Conservation (phyloP, 1,284 basidiomycete species). For the Ceratobasidium sp. region DNA sequence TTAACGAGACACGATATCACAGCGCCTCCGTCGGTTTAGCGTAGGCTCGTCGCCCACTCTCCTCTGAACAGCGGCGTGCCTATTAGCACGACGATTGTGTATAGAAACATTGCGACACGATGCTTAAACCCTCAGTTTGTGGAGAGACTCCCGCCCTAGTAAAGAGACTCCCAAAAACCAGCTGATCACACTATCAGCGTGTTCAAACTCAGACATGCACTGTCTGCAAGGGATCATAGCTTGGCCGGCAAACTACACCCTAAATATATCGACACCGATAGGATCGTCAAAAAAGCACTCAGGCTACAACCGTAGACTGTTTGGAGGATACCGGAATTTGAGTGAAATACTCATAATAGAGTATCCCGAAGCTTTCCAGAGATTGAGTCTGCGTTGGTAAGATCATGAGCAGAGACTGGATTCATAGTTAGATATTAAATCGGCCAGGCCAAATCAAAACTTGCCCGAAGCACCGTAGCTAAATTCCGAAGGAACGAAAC, state of each 20-base stretch:
- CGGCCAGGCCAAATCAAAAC: not conserved
- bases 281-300: not conserved
- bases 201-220: slow-evolving; percentile 89
- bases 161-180: slow-evolving; percentile 70
- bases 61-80: slow-evolving; percentile 95
- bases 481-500: slow-evolving; percentile 87
- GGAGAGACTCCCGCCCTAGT: not conserved
- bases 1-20: no score
- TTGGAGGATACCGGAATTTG: slow-evolving; percentile 78
- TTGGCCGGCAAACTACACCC: slow-evolving; percentile 87
- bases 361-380: slow-evolving; percentile 85
- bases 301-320: slow-evolving; percentile 88
- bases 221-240: slow-evolving; percentile 91
- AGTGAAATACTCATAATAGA: slow-evolving; percentile 77
- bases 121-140: slow-evolving; percentile 55
- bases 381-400: slow-evolving; percentile 59
- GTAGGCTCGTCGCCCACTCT: slow-evolving; percentile 90
- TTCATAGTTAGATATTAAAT: not conserved
- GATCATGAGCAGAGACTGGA: not conserved
- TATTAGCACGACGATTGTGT: slow-evolving; percentile 83
- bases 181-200: slow-evolving; percentile 87
- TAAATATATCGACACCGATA: not conserved
- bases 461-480: slow-evolving; percentile 77
- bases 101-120: slow-evolving; percentile 83
- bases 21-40: slow-evolving; percentile 82